Conservation (phyloP, 1,284 basidiomycete species). For the Irpex sp. region DNA sequence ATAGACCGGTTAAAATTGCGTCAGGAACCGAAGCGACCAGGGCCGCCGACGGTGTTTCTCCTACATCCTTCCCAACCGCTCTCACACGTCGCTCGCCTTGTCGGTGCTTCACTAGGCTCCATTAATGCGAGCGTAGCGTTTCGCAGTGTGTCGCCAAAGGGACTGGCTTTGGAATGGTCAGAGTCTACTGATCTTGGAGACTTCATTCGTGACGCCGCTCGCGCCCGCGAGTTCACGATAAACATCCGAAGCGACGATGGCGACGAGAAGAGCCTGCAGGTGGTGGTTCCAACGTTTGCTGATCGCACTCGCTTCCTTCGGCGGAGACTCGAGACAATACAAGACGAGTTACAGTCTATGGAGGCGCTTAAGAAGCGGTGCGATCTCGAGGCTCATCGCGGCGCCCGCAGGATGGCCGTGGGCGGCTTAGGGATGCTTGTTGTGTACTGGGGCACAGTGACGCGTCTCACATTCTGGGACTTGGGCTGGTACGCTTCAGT, state of each 20-base stretch:
- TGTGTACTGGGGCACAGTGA: constrained; percentile 61
- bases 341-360: constrained; percentile 41
- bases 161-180: constrained; percentile 51
- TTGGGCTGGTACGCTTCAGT: constrained; percentile 42
- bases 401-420: constrained; percentile 53
- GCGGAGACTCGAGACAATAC: constrained; percentile 42
- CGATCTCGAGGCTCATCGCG: constrained; percentile 52
- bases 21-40: constrained; percentile 1
- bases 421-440: constrained; percentile 56
- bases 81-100: constrained; percentile 52
- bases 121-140: constrained; percentile 38
- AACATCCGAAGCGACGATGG: constrained; percentile 30
- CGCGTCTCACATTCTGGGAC: constrained; percentile 64
- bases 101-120: constrained; percentile 38
- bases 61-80: constrained; percentile 59
- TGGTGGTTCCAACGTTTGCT: constrained; percentile 61
- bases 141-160: constrained; percentile 36
- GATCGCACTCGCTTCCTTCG: constrained; percentile 60
- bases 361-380: constrained; percentile 51
- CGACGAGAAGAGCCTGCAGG: constrained; percentile 32
- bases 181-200: constrained; percentile 65
- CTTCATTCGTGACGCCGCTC: constrained; percentile 62
- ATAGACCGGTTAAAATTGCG: constrained; percentile 29
- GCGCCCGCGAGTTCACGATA: constrained; percentile 53
- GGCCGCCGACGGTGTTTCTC: constrained; percentile 52